Percentiles rank a stretch among this genome's conserved stretches.
These are phyloP conservation scores for Pseudoperonospora humuli DNA, from an alignment of 352 stramenopile genomes.

Conservation along the genomic window DNA sequence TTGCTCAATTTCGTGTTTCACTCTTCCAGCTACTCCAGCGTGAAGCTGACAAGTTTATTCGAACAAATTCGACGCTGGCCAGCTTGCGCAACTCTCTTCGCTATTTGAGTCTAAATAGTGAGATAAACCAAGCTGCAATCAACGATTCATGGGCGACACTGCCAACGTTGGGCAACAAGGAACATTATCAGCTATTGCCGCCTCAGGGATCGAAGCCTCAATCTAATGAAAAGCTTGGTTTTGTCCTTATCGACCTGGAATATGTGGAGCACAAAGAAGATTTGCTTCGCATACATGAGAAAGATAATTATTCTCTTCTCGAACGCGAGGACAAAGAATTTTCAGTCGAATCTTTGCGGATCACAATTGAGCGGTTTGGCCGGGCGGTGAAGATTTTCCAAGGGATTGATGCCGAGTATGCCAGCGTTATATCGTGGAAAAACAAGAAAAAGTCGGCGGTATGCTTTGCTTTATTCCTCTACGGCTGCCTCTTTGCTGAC, in stretches of 20 bases:
- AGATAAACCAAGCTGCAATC: slow-evolving; percentile 25
- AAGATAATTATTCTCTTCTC: slow-evolving; percentile 45
- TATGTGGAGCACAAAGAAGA: slow-evolving; percentile 73
- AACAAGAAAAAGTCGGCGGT: slow-evolving; percentile 74
- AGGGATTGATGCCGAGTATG: slow-evolving; percentile 68
- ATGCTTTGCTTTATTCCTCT: slow-evolving; percentile 52
- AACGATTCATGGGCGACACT: slow-evolving; percentile 28
- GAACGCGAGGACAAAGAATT: slow-evolving; percentile 72
- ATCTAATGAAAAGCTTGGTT: slow-evolving; percentile 42
- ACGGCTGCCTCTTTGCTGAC: slow-evolving; percentile 58
- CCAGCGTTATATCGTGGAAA: slow-evolving; percentile 79
- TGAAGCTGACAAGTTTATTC: slow-evolving; percentile 59
- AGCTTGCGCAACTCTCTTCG: slow-evolving; percentile 40
- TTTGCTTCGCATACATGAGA: slow-evolving; percentile 46
- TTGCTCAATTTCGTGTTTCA: slow-evolving; percentile 57
- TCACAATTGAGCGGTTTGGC: slow-evolving; percentile 67
- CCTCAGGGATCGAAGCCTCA: slow-evolving; percentile 23
- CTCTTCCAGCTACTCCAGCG: slow-evolving; percentile 77
- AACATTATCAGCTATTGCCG: slow-evolving; percentile 40
- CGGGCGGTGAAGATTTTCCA: slow-evolving; percentile 63
- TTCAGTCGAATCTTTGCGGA: slow-evolving; percentile 65
- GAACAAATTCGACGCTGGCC: slow-evolving; percentile 35
- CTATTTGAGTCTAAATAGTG: slow-evolving; percentile 38
- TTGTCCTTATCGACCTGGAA: slow-evolving; percentile 45
- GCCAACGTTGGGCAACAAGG: slow-evolving; percentile 29